These are phyloP conservation scores for Phytophthora ramorum DNA, from an alignment of 352 stramenopile genomes.

Conservation along the genomic window DNA sequence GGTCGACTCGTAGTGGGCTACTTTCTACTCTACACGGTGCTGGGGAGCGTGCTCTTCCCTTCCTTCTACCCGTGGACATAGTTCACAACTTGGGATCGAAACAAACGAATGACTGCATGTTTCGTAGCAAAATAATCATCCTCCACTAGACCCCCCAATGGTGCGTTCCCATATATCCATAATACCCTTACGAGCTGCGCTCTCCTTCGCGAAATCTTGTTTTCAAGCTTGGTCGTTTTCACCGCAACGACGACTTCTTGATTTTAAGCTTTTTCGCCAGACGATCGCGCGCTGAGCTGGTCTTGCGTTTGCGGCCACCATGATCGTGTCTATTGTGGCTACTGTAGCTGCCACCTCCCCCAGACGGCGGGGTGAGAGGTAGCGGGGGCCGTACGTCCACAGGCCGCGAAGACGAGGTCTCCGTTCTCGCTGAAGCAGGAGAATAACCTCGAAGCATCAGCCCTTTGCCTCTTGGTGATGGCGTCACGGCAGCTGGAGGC, in stretches of 20 bases:
- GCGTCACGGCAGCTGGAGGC: constrained; percentile 21
- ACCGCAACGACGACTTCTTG: constrained; percentile 53
- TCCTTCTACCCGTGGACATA: constrained; percentile 89
- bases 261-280: constrained; percentile 88
- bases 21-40: constrained; percentile 74
- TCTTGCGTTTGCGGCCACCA: constrained; percentile 56
- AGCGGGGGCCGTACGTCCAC: constrained; percentile 55
- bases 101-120: constrained; percentile 30
- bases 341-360: constrained; percentile 27
- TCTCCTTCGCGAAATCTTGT: not conserved
- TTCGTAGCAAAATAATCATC: constrained; percentile 33
- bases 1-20: constrained; percentile 60
- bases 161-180: constrained; percentile 1
- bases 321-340: constrained; percentile 17
- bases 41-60: constrained; percentile 74
- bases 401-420: constrained; percentile 21
- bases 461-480: constrained; percentile 44
- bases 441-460: constrained; percentile 44
- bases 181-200: constrained; percentile 7
- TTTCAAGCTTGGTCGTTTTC: constrained; percentile 18
- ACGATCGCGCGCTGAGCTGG: constrained; percentile 62
- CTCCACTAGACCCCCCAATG: constrained; percentile 13
- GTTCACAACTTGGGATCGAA: constrained; percentile 6
- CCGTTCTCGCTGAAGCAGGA: constrained; percentile 24
- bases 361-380: constrained; percentile 37